These are phyloP conservation scores for Lophiotrema nucula DNA, from an alignment of 495 filamentous ascomycete genomes.

Conservation along the genomic window DNA sequence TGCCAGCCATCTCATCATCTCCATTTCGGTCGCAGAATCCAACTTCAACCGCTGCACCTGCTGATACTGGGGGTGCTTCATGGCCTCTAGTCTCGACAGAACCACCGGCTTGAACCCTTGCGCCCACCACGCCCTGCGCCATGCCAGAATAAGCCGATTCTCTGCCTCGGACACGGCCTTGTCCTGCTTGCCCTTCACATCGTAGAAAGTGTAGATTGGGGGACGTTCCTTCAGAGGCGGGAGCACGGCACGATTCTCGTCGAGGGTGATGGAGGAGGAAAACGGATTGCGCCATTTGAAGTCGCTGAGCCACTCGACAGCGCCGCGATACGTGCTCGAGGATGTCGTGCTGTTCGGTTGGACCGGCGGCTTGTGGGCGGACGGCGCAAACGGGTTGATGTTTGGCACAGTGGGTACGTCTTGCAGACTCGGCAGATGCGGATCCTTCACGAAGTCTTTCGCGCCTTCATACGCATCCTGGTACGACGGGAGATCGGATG, in stretches of 20 bases:
- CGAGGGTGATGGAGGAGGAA: constrained; percentile 77
- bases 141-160: constrained; percentile 74
- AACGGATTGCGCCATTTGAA: constrained; percentile 90
- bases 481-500: constrained; percentile 42
- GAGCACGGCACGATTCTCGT: constrained; percentile 83
- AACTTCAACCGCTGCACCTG: constrained; percentile 59
- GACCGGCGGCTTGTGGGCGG: constrained; percentile 66
- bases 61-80: constrained; percentile 78
- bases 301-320: constrained; percentile 80
- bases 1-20: constrained; percentile 82
- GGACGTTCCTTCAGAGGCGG: constrained; percentile 72
- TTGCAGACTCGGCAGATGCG: constrained; percentile 38
- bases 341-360: constrained; percentile 70
- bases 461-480: constrained; percentile 32
- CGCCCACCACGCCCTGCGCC: constrained; percentile 93
- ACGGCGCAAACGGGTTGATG: constrained; percentile 57
- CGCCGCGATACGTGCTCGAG: constrained; percentile 57
- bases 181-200: constrained; percentile 62
- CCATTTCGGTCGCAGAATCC: constrained; percentile 52
- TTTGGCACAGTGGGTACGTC: constrained; percentile 20
- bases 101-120: constrained; percentile 86
- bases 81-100: constrained; percentile 75
- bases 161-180: constrained; percentile 65
- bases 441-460: constrained; percentile 34
- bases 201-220: constrained; percentile 91